Conservation (phyloP, 768 basidiomycete species). For the Tulasnella sp. region DNA sequence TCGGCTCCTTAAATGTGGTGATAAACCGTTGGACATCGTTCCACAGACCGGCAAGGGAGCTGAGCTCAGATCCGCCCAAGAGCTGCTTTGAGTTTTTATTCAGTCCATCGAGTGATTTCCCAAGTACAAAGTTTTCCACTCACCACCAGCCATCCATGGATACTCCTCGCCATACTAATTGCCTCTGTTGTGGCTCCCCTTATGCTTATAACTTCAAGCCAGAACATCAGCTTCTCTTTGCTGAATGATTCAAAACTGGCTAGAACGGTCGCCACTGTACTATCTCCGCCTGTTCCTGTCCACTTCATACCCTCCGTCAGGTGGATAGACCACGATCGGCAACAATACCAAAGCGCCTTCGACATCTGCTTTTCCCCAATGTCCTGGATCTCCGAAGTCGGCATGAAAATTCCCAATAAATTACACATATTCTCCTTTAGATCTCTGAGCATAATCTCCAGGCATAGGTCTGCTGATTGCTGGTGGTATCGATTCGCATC, state of each 20-base stretch:
- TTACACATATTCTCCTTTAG: not conserved
- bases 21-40: not conserved
- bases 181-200: not conserved
- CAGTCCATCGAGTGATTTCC: not conserved
- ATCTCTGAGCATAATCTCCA: not conserved
- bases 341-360: not conserved
- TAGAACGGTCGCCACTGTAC: fast-evolving
- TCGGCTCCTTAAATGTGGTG: not conserved
- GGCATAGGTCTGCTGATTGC: not conserved
- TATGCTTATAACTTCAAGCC: not conserved
- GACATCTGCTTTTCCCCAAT: not conserved
- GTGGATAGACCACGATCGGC: not conserved
- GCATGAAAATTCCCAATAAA: not conserved
- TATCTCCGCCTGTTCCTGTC: not conserved
- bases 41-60: not conserved
- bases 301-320: not conserved
- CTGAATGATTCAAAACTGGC: not conserved
- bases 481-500: not conserved
- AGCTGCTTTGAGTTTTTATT: not conserved
- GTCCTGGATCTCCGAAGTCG: not conserved
- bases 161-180: not conserved
- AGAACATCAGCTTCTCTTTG: not conserved
- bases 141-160: not conserved
- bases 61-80: not conserved
- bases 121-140: not conserved